phyloP scores from a whole-genome alignment of 164 flowering plant species.

The Amborella trichopoda region DNA sequence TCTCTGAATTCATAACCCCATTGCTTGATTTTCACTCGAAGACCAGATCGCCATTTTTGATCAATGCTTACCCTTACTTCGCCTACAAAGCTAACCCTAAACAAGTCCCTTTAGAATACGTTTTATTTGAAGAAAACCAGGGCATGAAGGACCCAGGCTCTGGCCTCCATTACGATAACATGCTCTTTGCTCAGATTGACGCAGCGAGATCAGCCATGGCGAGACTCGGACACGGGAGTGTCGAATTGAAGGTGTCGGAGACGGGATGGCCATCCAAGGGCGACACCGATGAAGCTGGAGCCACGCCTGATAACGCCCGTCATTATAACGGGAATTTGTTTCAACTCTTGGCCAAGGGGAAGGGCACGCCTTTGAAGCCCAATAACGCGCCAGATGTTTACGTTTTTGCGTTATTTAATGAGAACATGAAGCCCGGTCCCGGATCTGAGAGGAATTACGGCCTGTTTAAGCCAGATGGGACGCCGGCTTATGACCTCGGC shows the following conservation, averaged over 20 bases:
- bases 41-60: constrained; percentile 11
- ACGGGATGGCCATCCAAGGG: constrained; percentile 79
- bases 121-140: constrained; percentile 34
- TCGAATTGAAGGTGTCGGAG: constrained; percentile 37
- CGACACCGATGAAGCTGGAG: constrained; percentile 47
- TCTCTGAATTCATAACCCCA: constrained; percentile 8
- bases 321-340: constrained; percentile 48
- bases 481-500: constrained; percentile 27
- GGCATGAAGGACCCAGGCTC: constrained; percentile 30
- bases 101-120: constrained; percentile 33
- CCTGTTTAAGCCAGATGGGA: constrained; percentile 55
- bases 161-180: constrained; percentile 47
- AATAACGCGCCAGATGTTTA: constrained; percentile 23
- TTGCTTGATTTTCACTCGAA: constrained; percentile 16
- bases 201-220: constrained; percentile 41
- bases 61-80: constrained; percentile 74
- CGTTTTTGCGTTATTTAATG: constrained; percentile 60
- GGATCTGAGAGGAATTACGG: constrained; percentile 71
- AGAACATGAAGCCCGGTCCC: constrained; percentile 62
- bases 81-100: constrained; percentile 52
- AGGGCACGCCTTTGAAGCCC: constrained; percentile 54
- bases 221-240: constrained; percentile 24
- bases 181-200: constrained; percentile 55
- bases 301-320: constrained; percentile 43
- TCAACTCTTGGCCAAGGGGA: constrained; percentile 21